Percentiles rank a stretch among this genome's conserved stretches.
These are phyloP conservation scores for Porodaedalea pini DNA, from an alignment of 1,284 basidiomycete genomes.

Conservation along the genomic window DNA sequence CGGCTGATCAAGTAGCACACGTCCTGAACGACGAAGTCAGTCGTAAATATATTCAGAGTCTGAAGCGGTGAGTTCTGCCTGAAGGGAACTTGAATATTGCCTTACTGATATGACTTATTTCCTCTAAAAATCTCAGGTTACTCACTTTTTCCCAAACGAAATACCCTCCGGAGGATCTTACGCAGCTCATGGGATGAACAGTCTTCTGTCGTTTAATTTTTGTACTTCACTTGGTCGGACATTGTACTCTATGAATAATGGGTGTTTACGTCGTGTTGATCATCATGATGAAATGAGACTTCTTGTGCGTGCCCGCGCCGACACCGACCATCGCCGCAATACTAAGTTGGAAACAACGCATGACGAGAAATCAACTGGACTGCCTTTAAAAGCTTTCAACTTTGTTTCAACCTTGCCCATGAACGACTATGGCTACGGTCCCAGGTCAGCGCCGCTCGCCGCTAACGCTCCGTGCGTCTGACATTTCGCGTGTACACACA, in stretches of 20 bases:
- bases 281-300: not conserved
- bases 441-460: not conserved
- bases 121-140: slow-evolving; percentile 58
- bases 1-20: slow-evolving; percentile 94
- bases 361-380: no score
- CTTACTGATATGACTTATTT: slow-evolving; percentile 14
- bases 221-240: not conserved
- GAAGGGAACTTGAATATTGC: not conserved
- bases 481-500: slow-evolving; percentile 65
- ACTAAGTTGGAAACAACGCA: not conserved
- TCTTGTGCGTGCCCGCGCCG: no score
- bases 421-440: not conserved
- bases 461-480: slow-evolving; percentile 44
- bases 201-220: not conserved
- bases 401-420: not conserved
- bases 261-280: not conserved
- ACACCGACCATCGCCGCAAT: not conserved
- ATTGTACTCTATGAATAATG: not conserved
- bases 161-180: slow-evolving; percentile 86
- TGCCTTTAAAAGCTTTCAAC: not conserved
- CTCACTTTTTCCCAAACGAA: slow-evolving; percentile 95
- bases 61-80: slow-evolving; percentile 71
- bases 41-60: slow-evolving; percentile 96
- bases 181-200: slow-evolving; percentile 85
- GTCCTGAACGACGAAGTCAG: slow-evolving; percentile 99